phyloP scores from a whole-genome alignment of 306 rosid genomes.

The Geum urbanum region DNA sequence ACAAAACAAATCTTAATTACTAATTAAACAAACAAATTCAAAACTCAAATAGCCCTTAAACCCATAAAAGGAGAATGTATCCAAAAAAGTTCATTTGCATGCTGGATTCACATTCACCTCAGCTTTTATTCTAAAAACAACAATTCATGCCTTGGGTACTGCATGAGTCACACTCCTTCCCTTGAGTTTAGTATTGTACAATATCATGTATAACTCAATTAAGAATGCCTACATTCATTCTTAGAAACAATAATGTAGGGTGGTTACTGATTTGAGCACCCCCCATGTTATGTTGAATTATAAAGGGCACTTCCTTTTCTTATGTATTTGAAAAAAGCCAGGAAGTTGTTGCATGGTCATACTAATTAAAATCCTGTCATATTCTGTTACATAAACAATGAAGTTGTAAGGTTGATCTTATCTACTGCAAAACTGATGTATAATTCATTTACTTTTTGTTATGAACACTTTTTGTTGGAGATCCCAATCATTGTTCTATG shows the following conservation, averaged over 20 bases:
- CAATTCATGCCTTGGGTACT: conserved; percentile 47
- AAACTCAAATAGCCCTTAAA: conserved; percentile 35
- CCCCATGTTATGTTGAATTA: neutral
- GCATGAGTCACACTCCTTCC: conserved; percentile 25
- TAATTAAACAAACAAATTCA: conserved; percentile 39
- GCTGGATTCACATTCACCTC: conserved; percentile 51
- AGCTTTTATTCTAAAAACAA: conserved; percentile 37
- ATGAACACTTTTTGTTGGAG: too few relatives aligned
- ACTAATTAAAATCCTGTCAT: too few relatives aligned
- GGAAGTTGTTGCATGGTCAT: neutral
- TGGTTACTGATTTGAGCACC: neutral
- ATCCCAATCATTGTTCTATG: too few relatives aligned
- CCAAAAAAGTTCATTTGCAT: conserved; percentile 33
- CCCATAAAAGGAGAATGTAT: conserved; percentile 50
- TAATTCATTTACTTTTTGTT: too few relatives aligned
- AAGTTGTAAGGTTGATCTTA: too few relatives aligned
- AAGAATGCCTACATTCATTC: neutral
- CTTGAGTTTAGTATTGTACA: conserved; percentile 8
- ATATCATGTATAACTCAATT: neutral
- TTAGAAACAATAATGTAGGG: neutral
- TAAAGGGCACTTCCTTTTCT: neutral
- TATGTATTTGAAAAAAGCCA: neutral
- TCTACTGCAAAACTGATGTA: too few relatives aligned
- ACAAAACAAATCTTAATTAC: conserved; percentile 34
- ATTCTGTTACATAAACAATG: too few relatives aligned